These are phyloP conservation scores for Kalmanozyma brasiliensis DNA, from an alignment of 1,284 basidiomycete genomes.

Conservation along the genomic window DNA sequence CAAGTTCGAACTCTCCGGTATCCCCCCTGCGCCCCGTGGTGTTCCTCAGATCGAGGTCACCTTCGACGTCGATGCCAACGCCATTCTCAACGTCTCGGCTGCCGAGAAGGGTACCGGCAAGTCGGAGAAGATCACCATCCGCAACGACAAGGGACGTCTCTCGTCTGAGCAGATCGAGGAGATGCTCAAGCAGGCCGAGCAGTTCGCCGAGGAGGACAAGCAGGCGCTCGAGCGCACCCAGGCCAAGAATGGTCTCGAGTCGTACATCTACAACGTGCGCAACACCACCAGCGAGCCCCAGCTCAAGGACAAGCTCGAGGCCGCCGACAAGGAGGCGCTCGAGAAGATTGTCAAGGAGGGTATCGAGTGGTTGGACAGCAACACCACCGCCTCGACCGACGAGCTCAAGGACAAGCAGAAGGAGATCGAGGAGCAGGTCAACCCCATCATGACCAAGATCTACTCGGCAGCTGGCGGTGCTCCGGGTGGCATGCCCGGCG, in stretches of 20 bases:
- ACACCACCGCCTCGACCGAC: slow-evolving; percentile 91
- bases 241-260: slow-evolving; percentile 83
- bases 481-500: slow-evolving; percentile 73
- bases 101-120: slow-evolving; percentile 98
- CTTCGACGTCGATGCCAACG: slow-evolving; percentile 98
- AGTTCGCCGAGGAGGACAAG: slow-evolving; percentile 80
- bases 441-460: slow-evolving; percentile 93
- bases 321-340: slow-evolving; percentile 87
- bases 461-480: slow-evolving; percentile 75
- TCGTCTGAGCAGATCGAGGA: slow-evolving; percentile 98
- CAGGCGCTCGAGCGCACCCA: slow-evolving; percentile 76
- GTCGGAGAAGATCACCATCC: slow-evolving; percentile 91
- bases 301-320: slow-evolving; percentile 80
- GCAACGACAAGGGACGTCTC: slow-evolving; percentile 97
- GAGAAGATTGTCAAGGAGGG: slow-evolving; percentile 84
- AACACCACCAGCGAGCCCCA: slow-evolving; percentile 73
- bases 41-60: slow-evolving; percentile 98
- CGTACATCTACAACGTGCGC: slow-evolving; percentile 94
- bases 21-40: slow-evolving; percentile 97
- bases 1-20: slow-evolving; percentile 97
- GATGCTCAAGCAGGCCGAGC: slow-evolving; percentile 75
- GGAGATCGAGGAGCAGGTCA: slow-evolving; percentile 89
- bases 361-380: slow-evolving; percentile 87
- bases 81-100: slow-evolving; percentile 95
- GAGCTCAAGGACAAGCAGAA: slow-evolving; percentile 97